Conservation (phyloP, 2,329 filamentous ascomycete species). For the Diaporthe ilicicola region DNA sequence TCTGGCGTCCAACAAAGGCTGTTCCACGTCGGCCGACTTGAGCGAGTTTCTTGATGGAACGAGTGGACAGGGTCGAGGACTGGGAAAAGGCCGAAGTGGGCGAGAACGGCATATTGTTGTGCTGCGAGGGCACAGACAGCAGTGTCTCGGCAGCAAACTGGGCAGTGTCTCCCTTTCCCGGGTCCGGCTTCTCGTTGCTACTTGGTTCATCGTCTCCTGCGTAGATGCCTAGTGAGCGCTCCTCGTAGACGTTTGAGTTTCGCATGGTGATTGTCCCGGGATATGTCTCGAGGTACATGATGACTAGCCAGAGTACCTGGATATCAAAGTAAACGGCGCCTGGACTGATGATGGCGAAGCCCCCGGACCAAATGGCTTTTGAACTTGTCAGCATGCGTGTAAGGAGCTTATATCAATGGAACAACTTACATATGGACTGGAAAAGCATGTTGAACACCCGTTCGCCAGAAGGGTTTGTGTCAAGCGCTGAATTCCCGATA, state of each 20-base stretch:
- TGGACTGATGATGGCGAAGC: slow-evolving; percentile 62
- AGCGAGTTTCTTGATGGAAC: slow-evolving; percentile 32
- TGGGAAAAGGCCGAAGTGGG: slow-evolving; percentile 24
- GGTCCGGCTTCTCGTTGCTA: background rate
- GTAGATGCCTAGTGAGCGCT: slow-evolving; percentile 59
- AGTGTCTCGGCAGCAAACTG: slow-evolving; percentile 15
- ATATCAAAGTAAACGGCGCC: slow-evolving; percentile 51
- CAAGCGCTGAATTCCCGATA: slow-evolving; percentile 57
- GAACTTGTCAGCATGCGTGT: background rate
- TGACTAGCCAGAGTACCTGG: slow-evolving; percentile 53
- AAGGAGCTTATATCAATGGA: rapidly evolving
- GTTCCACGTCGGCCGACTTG: slow-evolving; percentile 35
- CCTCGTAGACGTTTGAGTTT: slow-evolving; percentile 67
- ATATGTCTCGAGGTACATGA: slow-evolving; percentile 58
- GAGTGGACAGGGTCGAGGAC: slow-evolving; percentile 26
- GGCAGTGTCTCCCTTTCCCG: background rate
- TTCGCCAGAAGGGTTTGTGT: slow-evolving; percentile 51
- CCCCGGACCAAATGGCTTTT: slow-evolving; percentile 57
- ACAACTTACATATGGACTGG: slow-evolving; percentile 45
- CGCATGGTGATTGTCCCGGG: slow-evolving; percentile 56
- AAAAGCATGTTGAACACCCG: slow-evolving; percentile 63
- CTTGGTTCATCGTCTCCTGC: slow-evolving; percentile 34
- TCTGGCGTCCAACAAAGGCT: slow-evolving; percentile 41
- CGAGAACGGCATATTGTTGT: background rate
- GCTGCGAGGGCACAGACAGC: background rate